Evolutionary conservation across 2,329 filamentous ascomycete genomes (phyloP).

Genomic region (Botryotinia narcissicola): DNA sequence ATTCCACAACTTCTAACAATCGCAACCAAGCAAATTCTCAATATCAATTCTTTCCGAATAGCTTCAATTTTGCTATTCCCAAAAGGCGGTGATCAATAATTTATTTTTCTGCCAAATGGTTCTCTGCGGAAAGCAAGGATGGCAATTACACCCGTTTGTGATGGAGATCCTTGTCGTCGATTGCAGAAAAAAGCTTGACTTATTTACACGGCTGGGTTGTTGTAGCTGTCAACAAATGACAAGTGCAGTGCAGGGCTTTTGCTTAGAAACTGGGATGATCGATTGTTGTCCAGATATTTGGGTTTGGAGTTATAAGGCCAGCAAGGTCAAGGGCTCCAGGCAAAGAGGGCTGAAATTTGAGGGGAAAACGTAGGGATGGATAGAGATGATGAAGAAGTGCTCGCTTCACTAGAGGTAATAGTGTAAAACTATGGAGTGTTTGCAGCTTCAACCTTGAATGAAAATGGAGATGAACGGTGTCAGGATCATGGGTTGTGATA

Average conservation of each 20-base stretch:
- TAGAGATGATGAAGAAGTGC: no score
- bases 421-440: background rate
- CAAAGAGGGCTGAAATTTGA: background rate
- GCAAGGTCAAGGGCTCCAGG: conserved; percentile 14
- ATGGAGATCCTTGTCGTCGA: conserved; percentile 14
- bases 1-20: background rate
- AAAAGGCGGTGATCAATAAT: conserved; percentile 5
- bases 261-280: conserved; percentile 11
- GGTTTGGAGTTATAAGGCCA: conserved; percentile 7
- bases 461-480: background rate
- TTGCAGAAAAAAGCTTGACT: conserved; percentile 20
- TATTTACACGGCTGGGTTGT: conserved; percentile 7
- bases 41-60: conserved; percentile 3
- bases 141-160: conserved; percentile 14
- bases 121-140: conserved; percentile 17
- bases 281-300: conserved; percentile 10
- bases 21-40: background rate
- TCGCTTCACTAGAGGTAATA: background rate
- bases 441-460: conserved; percentile 4
- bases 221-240: conserved; percentile 18
- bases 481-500: background rate
- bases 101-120: background rate
- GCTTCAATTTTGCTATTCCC: background rate
- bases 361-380: conserved; percentile 5
- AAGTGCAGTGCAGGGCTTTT: conserved; percentile 5